These are phyloP conservation scores for Aplosporella prunicola DNA, from an alignment of 2,329 filamentous ascomycete species.

Conservation along the genomic window DNA sequence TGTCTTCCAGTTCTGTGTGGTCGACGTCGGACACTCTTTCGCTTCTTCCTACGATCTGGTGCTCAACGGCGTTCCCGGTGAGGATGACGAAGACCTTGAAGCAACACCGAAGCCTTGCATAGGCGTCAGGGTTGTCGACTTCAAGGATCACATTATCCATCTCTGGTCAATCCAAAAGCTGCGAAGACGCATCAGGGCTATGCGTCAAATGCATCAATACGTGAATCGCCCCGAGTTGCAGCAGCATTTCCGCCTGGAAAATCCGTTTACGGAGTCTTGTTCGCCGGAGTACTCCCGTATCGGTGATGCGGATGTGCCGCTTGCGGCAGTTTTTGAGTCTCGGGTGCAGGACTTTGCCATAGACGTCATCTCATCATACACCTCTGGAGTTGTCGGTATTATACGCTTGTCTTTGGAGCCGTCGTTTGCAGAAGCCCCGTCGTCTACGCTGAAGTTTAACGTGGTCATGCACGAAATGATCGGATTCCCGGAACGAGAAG, in stretches of 20 bases:
- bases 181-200: conserved; percentile 73
- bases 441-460: conserved; percentile 92
- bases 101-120: conserved; percentile 81
- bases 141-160: conserved; percentile 73
- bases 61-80: conserved; percentile 76
- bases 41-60: conserved; percentile 96
- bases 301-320: conserved; percentile 84
- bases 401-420: conserved; percentile 86
- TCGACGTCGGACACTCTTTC: conserved; percentile 78
- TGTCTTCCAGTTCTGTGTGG: conserved; percentile 87
- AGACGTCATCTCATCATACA: conserved; percentile 87
- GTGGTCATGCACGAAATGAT: conserved; percentile 95
- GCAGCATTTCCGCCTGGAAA: conserved; percentile 83
- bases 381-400: conserved; percentile 80
- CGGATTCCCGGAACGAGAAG: conserved; percentile 91
- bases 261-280: conserved; percentile 83
- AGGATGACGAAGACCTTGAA: conserved; percentile 77
- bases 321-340: conserved; percentile 88
- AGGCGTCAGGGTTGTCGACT: conserved; percentile 82
- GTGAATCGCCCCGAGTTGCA: conserved; percentile 91
- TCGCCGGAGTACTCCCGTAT: conserved; percentile 89
- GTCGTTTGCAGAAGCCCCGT: conserved; percentile 83
- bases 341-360: conserved; percentile 88
- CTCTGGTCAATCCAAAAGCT: conserved; percentile 94
- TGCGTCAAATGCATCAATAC: conserved; percentile 97